Percentiles rank a stretch among this genome's conserved stretches.
phyloP scores from a whole-genome alignment of 331 rosid genomes.

The Stylosanthes scabra region DNA sequence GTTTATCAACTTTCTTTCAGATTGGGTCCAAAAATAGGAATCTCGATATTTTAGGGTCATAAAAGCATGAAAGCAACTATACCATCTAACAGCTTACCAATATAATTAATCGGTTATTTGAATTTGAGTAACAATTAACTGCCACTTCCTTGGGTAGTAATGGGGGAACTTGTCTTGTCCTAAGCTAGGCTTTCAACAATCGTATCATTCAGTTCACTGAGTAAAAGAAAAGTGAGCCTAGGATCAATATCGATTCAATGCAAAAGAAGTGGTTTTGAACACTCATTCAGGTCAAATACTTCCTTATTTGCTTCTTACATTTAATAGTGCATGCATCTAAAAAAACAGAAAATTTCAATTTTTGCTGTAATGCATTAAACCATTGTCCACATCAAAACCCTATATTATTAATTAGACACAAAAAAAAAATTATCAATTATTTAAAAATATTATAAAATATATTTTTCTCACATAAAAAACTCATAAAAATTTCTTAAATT shows the following conservation, averaged over 20 bases:
- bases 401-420: too few species aligned
- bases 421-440: too few species aligned
- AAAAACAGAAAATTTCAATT: conserved; percentile 1
- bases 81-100: conserved; percentile 64
- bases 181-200: conserved; percentile 91
- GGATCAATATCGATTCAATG: conserved; percentile 31
- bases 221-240: conserved; percentile 40
- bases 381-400: background rate
- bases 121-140: conserved; percentile 59
- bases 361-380: background rate
- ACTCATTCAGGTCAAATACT: background rate
- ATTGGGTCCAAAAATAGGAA: too few species aligned
- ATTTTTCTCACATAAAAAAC: too few species aligned
- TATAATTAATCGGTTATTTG: conserved; percentile 80
- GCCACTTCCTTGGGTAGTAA: conserved; percentile 73
- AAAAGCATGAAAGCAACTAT: too few species aligned
- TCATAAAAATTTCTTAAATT: too few species aligned
- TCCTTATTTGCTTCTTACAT: background rate
- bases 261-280: conserved; percentile 12
- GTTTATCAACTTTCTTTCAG: too few species aligned
- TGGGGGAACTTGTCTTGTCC: conserved; percentile 93
- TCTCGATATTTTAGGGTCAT: too few species aligned
- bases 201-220: conserved; percentile 93
- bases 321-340: background rate
- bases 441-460: too few species aligned